A percentile compares a stretch with the other conserved stretches of the same genome.
Evolutionary conservation across 2,329 filamentous ascomycete species (phyloP).

Genomic region (Pleurostoma richardsiae): DNA sequence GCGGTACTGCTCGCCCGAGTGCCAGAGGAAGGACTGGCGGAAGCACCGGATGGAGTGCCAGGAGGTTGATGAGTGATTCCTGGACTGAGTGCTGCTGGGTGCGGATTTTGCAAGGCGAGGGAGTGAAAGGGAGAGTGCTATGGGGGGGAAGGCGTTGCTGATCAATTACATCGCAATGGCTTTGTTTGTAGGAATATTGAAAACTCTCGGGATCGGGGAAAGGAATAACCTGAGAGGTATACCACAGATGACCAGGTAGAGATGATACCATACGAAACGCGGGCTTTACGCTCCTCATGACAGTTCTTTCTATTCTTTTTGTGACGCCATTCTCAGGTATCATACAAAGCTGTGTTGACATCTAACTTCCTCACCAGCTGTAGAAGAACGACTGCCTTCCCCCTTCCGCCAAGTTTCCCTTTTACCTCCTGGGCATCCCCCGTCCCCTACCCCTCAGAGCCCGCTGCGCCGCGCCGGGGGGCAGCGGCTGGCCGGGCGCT

Average conservation of each 20-base stretch:
- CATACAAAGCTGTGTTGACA: background rate
- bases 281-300: too few relatives aligned
- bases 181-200: too few relatives aligned
- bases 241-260: background rate
- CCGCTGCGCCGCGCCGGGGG: conserved; percentile 80
- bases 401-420: too few relatives aligned
- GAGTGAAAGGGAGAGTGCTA: too few relatives aligned
- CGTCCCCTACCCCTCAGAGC: conserved; percentile 78
- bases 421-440: conserved; percentile 80
- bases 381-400: background rate
- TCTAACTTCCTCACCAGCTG: conserved; percentile 9
- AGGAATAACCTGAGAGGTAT: background rate
- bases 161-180: too few relatives aligned
- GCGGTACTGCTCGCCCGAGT: conserved; percentile 46
- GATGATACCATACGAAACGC: too few relatives aligned
- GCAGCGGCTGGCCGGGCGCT: conserved; percentile 69
- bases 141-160: too few relatives aligned
- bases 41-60: conserved; percentile 40
- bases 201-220: background rate
- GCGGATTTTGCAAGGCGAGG: too few relatives aligned
- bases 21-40: conserved; percentile 51
- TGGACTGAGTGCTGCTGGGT: too few relatives aligned
- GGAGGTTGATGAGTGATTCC: conserved; percentile 3
- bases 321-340: background rate
- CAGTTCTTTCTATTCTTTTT: too few relatives aligned